Base-by-base conservation (phyloP, 495 filamentous ascomycete species). In the Entonaema liquescens region DNA sequence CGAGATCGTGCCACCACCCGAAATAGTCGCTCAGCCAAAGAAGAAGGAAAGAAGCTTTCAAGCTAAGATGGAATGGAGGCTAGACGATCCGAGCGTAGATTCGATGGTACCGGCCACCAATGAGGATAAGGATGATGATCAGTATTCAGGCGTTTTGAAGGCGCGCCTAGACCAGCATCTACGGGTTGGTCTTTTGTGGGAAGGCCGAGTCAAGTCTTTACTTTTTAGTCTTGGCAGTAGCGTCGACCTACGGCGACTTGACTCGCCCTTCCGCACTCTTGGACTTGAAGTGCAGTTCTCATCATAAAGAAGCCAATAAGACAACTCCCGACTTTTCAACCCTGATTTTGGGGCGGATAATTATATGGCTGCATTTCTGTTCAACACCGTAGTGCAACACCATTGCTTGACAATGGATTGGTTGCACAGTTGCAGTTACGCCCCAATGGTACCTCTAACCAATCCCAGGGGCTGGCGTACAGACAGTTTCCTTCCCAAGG, bases 271-370 rank as follows among this genome's bases (percentile, higher is more conserved):
- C 67, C 85, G 88, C 62, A 90, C 88, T 9, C 85, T 98, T 68
- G 95, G 95, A 2, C 80, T 98, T 25, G 95, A 97, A 76, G 79
- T 99, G 31, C 90, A 94, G 72, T 98, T 97, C 77, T 97, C 94
- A 11, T 97, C 93, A 17, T 98, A 83, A 93, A 31, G 23, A 28
- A 26, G 21, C 38, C 17, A 60, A 53, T 52, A 19, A 26, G 35
- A 42, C 42, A 55, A 54, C 26, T 17, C 42, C 59, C 25, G 42
- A 65, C 19, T 15, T 15, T 23, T 59, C 6, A 3, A 17, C 7
- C 21, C 58, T 25, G 47, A 55, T 57, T 31, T 36, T 23, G 6
- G n/a, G 29, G 12, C 36, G 44, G 25, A 33, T 36, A 26, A 47
- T 21, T 23, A 9, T n/a, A n/a, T n/a, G n/a, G 60, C 60, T 54